These are phyloP conservation scores for Polyporus arcularius DNA, from an alignment of 768 basidiomycete species.

Conservation along the genomic window DNA sequence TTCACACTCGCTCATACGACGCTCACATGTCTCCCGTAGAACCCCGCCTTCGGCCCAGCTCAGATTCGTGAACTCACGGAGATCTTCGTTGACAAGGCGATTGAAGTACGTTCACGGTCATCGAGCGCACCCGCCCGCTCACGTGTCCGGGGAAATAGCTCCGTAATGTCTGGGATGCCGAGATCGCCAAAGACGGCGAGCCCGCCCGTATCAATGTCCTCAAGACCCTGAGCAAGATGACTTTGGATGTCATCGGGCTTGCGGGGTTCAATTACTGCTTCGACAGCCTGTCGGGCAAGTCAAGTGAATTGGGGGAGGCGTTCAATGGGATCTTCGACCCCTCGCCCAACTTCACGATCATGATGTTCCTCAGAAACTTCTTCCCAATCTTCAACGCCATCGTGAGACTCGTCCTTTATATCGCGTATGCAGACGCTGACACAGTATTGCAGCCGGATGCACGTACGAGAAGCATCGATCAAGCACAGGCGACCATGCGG, in stretches of 20 bases:
- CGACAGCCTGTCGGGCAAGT: background rate
- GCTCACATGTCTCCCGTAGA: slow-evolving; percentile 34
- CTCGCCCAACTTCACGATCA: background rate
- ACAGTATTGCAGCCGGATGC: slow-evolving; percentile 10
- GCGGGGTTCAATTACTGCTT: slow-evolving; percentile 16
- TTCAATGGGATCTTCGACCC: slow-evolving; percentile 28
- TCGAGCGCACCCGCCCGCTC: background rate
- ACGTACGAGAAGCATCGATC: slow-evolving; percentile 1
- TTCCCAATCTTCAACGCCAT: slow-evolving; percentile 28
- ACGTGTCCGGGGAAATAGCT: slow-evolving; percentile 11
- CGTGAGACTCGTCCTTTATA: background rate
- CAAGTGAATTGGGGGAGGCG: slow-evolving; percentile 34
- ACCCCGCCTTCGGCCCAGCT: slow-evolving; percentile 63
- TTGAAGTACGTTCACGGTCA: slow-evolving; percentile 36
- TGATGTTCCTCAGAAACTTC: slow-evolving; percentile 11
- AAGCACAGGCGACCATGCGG: slow-evolving; percentile 24
- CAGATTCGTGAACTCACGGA: slow-evolving; percentile 59
- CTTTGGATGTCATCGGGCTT: slow-evolving; percentile 44
- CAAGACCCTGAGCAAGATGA: slow-evolving; percentile 35
- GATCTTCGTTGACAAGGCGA: slow-evolving; percentile 57
- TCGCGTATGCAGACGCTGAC: background rate
- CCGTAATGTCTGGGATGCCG: slow-evolving; percentile 20
- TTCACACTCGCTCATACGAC: background rate
- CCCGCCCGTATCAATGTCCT: slow-evolving; percentile 32
- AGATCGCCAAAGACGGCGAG: slow-evolving; percentile 33